Evolutionary conservation across 2,329 filamentous ascomycete species (phyloP), one percentile per base, ranked within the genome.

Genomic region (Diatrype stigma): DNA sequence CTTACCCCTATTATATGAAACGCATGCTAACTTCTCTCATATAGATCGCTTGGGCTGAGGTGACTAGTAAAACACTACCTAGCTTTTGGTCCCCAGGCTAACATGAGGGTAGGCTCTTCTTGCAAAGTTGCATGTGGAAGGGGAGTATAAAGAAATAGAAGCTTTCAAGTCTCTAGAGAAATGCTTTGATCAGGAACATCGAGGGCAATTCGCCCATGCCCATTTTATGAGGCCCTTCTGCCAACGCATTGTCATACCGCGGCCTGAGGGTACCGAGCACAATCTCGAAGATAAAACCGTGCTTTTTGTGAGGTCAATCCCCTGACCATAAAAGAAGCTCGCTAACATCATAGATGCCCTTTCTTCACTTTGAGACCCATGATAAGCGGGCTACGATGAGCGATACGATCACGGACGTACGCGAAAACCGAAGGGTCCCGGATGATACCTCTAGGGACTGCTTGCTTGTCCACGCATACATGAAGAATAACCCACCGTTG

Each of bases 101-200:
- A 46, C 56, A 61, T 45, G 58, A 50, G n/a, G 14, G 48, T 49
- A 70, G 65, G 67, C 81, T 0, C 68, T 86, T 2, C 67, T 86
- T n/a, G 80, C 81, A 1, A 86, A 86, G 56, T 76, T 75, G 7
- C 86, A 86, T 56, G 79, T 86, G 32, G 83, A 86, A 62, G 78
- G 81, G 35, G 81, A 81, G 0, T 76, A 78, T 16, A 74, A 75
- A n/a, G 82, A 86, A 60, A 76, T 84, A 2, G 80, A 84, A 59
- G 78, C 79, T 1, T 85, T 84, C 67, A 85, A 84, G 58, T 79
- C 80, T 0, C 62, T 86, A 2, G 81, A 83, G 57, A 76, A 78
- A 53, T 82, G 78, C 3, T 84, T 85, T 54, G 78, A 77, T 42
- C 81, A 85, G 56, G 80, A 84, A 53, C 82, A 85, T 61, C 73